These are phyloP conservation scores for Raddia distichophylla DNA, from an alignment of 176 grass and related monocot species.

Conservation along the genomic window DNA sequence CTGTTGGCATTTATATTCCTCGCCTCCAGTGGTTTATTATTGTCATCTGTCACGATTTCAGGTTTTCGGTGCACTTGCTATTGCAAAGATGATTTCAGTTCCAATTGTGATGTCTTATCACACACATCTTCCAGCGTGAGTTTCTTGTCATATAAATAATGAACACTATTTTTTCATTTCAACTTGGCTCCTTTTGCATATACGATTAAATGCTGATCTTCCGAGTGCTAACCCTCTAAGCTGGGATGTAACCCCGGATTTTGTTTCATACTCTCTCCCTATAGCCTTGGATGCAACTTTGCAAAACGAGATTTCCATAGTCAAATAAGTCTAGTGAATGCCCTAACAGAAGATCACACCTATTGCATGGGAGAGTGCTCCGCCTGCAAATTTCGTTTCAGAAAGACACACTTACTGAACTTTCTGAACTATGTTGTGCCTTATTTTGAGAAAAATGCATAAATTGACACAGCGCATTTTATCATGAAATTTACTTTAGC, in stretches of 20 bases:
- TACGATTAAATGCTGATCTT: conserved; percentile 7
- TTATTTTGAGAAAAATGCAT: not conserved
- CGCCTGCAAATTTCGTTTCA: conserved; percentile 23
- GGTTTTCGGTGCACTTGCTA: conserved; percentile 88
- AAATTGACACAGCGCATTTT: not conserved
- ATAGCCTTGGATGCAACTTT: not conserved
- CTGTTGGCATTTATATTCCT: not conserved
- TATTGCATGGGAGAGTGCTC: not conserved
- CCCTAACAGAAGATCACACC: not conserved
- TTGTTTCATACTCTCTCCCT: not conserved
- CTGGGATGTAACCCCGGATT: not conserved
- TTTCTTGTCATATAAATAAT: conserved; percentile 19
- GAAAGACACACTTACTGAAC: not conserved
- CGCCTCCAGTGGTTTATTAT: not conserved
- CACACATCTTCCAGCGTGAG: conserved; percentile 94
- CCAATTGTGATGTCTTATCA: conserved; percentile 98
- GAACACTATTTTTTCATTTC: not conserved
- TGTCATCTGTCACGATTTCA: conserved; percentile 41
- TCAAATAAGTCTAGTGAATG: not conserved
- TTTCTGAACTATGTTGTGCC: not conserved
- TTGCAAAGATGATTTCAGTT: conserved; percentile 87
- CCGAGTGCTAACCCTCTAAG: conserved; percentile 2
- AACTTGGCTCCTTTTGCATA: conserved; percentile 15
- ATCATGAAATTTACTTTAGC: conserved; percentile 3
- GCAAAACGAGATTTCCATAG: not conserved